Evolutionary conservation across 805 yeast species (phyloP), one percentile per base, ranked within the genome.

Genomic region (Candida bentonensis): DNA sequence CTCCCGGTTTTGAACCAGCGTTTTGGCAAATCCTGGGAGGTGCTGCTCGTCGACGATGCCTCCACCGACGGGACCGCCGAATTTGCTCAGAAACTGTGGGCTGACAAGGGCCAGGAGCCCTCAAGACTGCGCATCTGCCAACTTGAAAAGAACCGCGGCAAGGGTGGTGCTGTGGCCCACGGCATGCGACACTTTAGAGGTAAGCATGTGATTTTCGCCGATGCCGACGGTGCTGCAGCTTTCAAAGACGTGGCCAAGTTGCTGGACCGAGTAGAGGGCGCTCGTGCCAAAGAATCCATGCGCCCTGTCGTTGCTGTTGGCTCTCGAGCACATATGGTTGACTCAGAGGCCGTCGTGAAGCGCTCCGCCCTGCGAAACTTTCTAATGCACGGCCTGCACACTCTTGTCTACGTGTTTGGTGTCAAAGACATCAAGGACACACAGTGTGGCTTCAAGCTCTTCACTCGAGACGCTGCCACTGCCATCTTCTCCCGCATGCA

Each of bases 391-490:
- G 86, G 94, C 4, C 72, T 92, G 49, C 97, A 92, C 60, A 68
- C 86, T 2, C 68, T 92, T 52, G 89, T 92, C 23, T 92, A 66
- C 57, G 66, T 88, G 4, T 89, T 92, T 66, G 98, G 98, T 15
- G 83, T 92, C 41, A 71, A 94, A 52, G 71, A 77, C 3, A 78
- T 92, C 48, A 76, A 81, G 48, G 98, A 92, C 62, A 92, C 98
- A 9, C 98, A 92, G 66, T 92, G 98, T 66, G 98, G 98, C 2
- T 92, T 92, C 67, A 92, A 92, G 62, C 65, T 92, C 61, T 92
- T 89, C 63, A 84, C 89, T 52, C 73, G 78, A 48, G 65, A 69
- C 5, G 81, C 96, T 0, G 73, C 79, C 21, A 56, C 54, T 15
- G 55, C 55, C 44, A 83, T 92, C 39, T 86, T 87, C 61, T 96